Evolutionary conservation across 192 early-diverging fungal genomes (phyloP).

Genomic region (Rhizophagus clarus): DNA sequence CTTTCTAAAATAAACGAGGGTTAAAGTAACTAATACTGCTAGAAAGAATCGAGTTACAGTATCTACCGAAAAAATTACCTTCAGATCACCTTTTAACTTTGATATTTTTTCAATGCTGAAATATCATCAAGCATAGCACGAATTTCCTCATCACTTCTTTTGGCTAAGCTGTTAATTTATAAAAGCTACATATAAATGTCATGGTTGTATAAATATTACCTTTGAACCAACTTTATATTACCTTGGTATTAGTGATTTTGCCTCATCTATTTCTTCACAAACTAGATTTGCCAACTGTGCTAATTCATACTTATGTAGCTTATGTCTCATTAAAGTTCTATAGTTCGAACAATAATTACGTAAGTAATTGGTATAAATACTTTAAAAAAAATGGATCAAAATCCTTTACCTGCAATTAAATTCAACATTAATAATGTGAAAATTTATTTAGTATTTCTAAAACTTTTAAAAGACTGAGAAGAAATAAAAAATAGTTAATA

Average conservation of each 20-base stretch:
- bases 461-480: too few relatives aligned
- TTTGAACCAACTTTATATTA: constrained; percentile 35
- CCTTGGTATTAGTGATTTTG: constrained; percentile 89
- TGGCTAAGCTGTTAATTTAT: constrained; percentile 4
- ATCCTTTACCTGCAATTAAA: too few relatives aligned
- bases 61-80: too few relatives aligned
- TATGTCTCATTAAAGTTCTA: constrained; percentile 29
- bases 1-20: too few relatives aligned
- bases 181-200: background rate
- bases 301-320: constrained; percentile 55
- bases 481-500: background rate
- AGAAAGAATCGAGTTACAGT: too few relatives aligned
- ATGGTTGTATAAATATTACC: background rate
- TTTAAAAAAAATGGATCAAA: too few relatives aligned
- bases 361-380: too few relatives aligned
- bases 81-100: background rate
- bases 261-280: constrained; percentile 91
- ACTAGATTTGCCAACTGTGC: constrained; percentile 91
- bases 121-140: constrained; percentile 30
- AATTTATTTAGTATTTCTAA: too few relatives aligned
- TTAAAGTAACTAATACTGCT: too few relatives aligned
- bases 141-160: constrained; percentile 25
- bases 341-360: background rate
- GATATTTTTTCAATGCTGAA: constrained; percentile 22
- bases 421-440: too few relatives aligned